Evolutionary conservation across 2,329 filamentous ascomycete species (phyloP).

Genomic region (Epichloe bromicola): DNA sequence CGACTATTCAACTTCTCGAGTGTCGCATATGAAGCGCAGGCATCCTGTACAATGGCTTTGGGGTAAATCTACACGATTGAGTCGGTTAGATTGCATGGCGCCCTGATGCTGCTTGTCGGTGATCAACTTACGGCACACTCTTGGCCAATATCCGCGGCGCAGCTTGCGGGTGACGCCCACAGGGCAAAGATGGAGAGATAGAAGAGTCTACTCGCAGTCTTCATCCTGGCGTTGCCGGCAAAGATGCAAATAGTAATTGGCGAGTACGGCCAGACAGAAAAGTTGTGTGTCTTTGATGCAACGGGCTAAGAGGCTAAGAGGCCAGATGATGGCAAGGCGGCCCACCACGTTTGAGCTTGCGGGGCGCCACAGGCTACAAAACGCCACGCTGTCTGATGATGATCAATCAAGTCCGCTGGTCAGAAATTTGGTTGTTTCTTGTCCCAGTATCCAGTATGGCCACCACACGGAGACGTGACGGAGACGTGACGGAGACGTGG

Average conservation of each 20-base stretch:
- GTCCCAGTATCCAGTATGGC: too few species aligned
- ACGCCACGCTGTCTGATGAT: constrained; percentile 13
- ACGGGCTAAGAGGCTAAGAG: neutral
- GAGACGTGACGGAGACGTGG: too few species aligned
- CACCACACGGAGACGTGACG: too few species aligned
- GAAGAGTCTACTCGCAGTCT: constrained; percentile 39
- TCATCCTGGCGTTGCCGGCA: constrained; percentile 27
- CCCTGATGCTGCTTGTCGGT: neutral
- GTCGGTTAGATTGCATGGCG: neutral
- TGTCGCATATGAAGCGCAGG: constrained; percentile 84
- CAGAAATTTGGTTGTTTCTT: neutral
- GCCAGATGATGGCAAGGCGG: neutral
- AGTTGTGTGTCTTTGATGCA: too few species aligned
- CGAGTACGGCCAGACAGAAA: neutral
- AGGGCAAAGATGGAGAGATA: constrained; percentile 44
- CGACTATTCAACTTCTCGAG: constrained; percentile 73
- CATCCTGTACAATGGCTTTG: constrained; percentile 79
- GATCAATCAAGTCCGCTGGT: constrained; percentile 1
- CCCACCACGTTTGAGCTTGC: neutral
- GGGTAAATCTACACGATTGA: constrained; percentile 59
- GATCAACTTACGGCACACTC: constrained; percentile 38
- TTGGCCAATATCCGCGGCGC: constrained; percentile 27
- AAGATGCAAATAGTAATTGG: neutral
- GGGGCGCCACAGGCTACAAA: constrained; percentile 4
- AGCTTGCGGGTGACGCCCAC: constrained; percentile 35